Conservation (phyloP, 768 basidiomycete genomes). For the Lentinula lateritia region DNA sequence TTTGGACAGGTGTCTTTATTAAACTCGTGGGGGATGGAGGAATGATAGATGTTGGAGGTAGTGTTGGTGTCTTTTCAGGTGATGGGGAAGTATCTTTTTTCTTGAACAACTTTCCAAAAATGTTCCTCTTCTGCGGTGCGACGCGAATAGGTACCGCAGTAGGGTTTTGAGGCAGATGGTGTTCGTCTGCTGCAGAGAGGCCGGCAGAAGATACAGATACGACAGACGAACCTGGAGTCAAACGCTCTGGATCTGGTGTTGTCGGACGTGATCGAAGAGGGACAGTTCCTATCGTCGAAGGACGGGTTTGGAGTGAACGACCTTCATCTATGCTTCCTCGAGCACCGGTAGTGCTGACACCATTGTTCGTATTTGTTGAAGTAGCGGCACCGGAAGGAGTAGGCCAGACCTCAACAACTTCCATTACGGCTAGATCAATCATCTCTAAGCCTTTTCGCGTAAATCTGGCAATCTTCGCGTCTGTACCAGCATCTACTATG, state of each 20-base stretch:
- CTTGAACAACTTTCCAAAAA: constrained; percentile 73
- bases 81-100: constrained; percentile 33
- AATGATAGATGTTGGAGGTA: background rate
- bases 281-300: background rate
- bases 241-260: constrained; percentile 13
- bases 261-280: constrained; percentile 8
- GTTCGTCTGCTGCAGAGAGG: constrained; percentile 3
- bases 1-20: constrained; percentile 16
- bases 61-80: constrained; percentile 1
- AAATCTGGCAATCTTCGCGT: constrained; percentile 80
- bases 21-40: background rate
- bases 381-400: constrained; percentile 17
- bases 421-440: constrained; percentile 70
- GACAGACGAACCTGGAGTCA: constrained; percentile 26
- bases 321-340: constrained; percentile 2
- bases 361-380: background rate
- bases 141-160: constrained; percentile 15
- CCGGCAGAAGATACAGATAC: constrained; percentile 22
- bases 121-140: constrained; percentile 43
- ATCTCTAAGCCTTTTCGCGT: constrained; percentile 69
- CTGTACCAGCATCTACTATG: constrained; percentile 84
- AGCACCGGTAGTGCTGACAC: background rate
- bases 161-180: constrained; percentile 13
- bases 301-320: background rate
- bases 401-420: constrained; percentile 72